Evolutionary conservation across 1,139 yeast genomes (phyloP).

Genomic region (Saccharomyces hybrid): DNA sequence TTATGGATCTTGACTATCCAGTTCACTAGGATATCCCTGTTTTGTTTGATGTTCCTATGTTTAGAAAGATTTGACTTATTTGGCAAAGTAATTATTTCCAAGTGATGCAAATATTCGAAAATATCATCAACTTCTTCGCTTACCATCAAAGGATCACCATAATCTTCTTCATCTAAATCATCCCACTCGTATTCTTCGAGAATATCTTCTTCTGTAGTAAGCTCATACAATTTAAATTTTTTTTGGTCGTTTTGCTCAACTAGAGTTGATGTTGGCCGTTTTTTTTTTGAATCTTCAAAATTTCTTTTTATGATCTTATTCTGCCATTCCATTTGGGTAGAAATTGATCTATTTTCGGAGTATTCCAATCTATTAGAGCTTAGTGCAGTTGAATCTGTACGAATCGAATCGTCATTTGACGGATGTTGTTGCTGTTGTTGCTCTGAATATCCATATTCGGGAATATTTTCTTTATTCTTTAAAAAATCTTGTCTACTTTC

Average conservation of each 20-base stretch:
- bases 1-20: slow-evolving; percentile 91
- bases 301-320: no score
- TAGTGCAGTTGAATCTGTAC: no score
- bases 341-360: no score
- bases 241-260: slow-evolving; percentile 22
- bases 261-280: slow-evolving; percentile 21
- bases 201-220: slow-evolving; percentile 12
- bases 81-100: slow-evolving; percentile 70
- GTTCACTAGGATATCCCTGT: slow-evolving; percentile 76
- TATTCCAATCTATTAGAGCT: no score
- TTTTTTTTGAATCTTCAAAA: slow-evolving; percentile 14
- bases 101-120: slow-evolving; percentile 62
- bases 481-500: no score
- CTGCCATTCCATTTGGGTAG: no score
- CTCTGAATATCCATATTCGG: no score
- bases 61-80: slow-evolving; percentile 59
- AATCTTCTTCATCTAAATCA: slow-evolving; percentile 81
- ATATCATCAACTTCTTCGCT: slow-evolving; percentile 85
- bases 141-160: slow-evolving; percentile 86
- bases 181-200: slow-evolving; percentile 54
- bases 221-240: slow-evolving; percentile 19
- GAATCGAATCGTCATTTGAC: no score
- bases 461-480: no score
- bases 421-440: no score
- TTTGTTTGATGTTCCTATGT: slow-evolving; percentile 68